A percentile compares a stretch with the other conserved stretches of the same genome.
Evolutionary conservation across 371 early-diverging fungal species (phyloP).

Genomic region (Mortierella sp.): DNA sequence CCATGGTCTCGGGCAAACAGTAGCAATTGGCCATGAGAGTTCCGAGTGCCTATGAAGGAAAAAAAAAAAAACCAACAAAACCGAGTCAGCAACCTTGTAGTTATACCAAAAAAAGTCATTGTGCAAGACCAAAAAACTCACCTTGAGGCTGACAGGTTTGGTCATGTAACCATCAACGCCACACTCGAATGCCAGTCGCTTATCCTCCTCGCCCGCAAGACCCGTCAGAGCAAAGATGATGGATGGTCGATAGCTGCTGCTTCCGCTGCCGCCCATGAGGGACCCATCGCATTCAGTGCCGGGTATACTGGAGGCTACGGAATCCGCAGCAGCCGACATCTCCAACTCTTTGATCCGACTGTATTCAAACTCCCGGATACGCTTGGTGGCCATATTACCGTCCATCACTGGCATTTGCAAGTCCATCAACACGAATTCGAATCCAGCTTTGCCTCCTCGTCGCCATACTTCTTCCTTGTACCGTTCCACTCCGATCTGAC

Average conservation of each 20-base stretch:
- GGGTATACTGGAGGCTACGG: no score
- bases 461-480: conserved; percentile 46
- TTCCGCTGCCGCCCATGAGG: no score
- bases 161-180: conserved; percentile 60
- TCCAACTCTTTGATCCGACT: conserved; percentile 13
- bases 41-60: conserved; percentile 2
- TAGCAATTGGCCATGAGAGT: conserved; percentile 13
- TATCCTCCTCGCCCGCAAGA: conserved; percentile 55
- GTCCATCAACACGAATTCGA: conserved; percentile 58
- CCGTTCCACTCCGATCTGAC: conserved; percentile 51
- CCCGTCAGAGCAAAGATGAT: conserved; percentile 57
- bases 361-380: conserved; percentile 53
- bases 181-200: conserved; percentile 54
- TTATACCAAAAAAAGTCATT: not conserved
- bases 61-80: not conserved
- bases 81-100: not conserved
- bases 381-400: conserved; percentile 54
- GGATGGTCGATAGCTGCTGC: conserved; percentile 32
- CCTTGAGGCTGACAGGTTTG: conserved; percentile 57
- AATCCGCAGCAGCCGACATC: not conserved
- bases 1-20: conserved; percentile 2
- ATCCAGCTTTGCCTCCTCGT: conserved; percentile 32
- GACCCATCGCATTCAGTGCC: no score
- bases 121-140: not conserved
- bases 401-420: conserved; percentile 60